Conservation (phyloP, 345 rosid species). For the Pugionium cornutum region DNA sequence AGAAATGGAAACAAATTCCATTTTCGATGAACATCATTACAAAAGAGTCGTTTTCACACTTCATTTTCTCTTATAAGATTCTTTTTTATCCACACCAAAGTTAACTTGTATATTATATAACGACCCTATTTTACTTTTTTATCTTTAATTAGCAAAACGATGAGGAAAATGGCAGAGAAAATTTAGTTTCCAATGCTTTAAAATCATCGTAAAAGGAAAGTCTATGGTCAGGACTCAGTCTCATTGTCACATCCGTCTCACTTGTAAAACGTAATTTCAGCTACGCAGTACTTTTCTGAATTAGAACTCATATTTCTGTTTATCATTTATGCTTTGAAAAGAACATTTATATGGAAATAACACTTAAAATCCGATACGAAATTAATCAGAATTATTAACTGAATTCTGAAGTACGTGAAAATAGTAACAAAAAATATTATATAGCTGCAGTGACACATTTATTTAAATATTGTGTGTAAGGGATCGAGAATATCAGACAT, state of each 20-base stretch:
- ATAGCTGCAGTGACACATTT: not conserved
- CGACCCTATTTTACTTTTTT: constrained; percentile 20
- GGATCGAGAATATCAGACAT: constrained; percentile 26
- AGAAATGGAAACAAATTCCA: no score
- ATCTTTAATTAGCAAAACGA: constrained; percentile 18
- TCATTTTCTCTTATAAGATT: not conserved
- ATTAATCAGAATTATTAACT: not conserved
- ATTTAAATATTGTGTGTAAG: not conserved
- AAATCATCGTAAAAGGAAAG: constrained; percentile 32
- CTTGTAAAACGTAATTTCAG: constrained; percentile 18
- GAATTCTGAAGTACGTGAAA: not conserved
- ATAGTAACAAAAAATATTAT: not conserved
- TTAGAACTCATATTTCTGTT: not conserved
- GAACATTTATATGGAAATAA: not conserved
- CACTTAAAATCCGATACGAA: not conserved
- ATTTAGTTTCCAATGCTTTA: constrained; percentile 13
- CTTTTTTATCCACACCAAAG: no score
- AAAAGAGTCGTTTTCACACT: constrained; percentile 20
- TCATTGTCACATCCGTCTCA: constrained; percentile 33
- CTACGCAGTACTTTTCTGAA: constrained; percentile 4
- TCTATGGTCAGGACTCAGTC: constrained; percentile 24
- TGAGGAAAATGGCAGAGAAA: constrained; percentile 24
- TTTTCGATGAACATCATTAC: constrained; percentile 17
- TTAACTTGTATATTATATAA: not conserved
- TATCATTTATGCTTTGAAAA: not conserved